These are phyloP conservation scores for Beauveria scarabaeidicola DNA, from an alignment of 2,329 filamentous ascomycete species.

Conservation along the genomic window DNA sequence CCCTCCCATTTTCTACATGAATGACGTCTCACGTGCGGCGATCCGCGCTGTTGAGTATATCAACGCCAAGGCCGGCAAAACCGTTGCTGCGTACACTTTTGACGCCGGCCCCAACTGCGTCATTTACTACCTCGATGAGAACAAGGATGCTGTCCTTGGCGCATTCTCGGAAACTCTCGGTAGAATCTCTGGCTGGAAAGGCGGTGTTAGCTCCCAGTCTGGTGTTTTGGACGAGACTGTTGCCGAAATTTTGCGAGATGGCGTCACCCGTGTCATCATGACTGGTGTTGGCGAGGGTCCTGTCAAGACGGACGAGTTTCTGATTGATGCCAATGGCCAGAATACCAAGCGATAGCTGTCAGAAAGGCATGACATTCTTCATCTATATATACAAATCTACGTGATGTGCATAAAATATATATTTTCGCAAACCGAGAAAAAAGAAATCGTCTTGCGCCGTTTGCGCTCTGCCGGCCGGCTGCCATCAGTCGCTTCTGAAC, in stretches of 20 bases:
- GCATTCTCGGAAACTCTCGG: constrained; percentile 62
- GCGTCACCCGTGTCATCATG: constrained; percentile 81
- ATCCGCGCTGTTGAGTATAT: constrained; percentile 84
- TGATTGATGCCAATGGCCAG: constrained; percentile 61
- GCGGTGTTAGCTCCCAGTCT: constrained; percentile 42
- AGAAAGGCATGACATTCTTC: not conserved
- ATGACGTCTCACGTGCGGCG: constrained; percentile 81
- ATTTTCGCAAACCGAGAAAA: not conserved
- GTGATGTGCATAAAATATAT: not conserved
- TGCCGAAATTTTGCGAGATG: constrained; percentile 60
- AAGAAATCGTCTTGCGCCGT: not conserved
- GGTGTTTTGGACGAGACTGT: constrained; percentile 57
- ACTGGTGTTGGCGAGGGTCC: constrained; percentile 90
- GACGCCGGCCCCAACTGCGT: constrained; percentile 96
- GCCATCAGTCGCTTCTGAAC: not conserved
- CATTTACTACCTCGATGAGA: constrained; percentile 83
- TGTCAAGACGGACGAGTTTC: constrained; percentile 64
- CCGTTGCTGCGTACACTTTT: constrained; percentile 89
- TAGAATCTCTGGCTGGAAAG: constrained; percentile 63
- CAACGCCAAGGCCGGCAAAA: constrained; percentile 70
- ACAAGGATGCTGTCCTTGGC: constrained; percentile 64
- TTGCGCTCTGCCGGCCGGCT: not conserved
- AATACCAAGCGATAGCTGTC: constrained; percentile 25
- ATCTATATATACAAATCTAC: constrained; percentile 3
- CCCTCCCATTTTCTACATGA: constrained; percentile 98